Conservation (phyloP, 768 basidiomycete species). For the Mycena epipterygia region DNA sequence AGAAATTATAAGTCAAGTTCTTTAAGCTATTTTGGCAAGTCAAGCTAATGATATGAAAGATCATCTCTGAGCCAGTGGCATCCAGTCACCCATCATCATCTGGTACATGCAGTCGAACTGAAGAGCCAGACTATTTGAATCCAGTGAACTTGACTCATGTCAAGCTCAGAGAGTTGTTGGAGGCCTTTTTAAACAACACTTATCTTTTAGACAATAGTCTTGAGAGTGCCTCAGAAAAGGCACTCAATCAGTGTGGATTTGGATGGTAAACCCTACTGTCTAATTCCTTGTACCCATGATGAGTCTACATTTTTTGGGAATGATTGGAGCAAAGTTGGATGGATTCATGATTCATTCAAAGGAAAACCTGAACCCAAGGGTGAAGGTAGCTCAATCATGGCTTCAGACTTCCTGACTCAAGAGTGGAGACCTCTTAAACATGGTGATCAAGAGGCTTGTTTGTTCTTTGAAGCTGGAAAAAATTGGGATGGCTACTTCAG, state of each 20-base stretch:
- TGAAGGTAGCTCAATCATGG: conserved; percentile 25
- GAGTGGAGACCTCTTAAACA: too few relatives aligned
- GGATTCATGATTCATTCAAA: neutral
- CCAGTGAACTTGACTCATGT: neutral
- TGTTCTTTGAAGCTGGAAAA: too few relatives aligned
- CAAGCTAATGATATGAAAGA: too few relatives aligned
- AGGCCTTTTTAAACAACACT: neutral
- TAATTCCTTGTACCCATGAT: neutral
- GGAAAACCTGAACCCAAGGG: conserved; percentile 16
- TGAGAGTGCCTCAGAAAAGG: conserved; percentile 12
- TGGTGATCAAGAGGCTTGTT: too few relatives aligned
- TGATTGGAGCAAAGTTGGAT: neutral
- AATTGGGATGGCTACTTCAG: too few relatives aligned
- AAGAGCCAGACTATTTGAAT: neutral
- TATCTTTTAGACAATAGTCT: neutral
- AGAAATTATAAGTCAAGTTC: too few relatives aligned
- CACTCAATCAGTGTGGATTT: conserved; percentile 3
- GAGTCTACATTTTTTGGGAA: neutral
- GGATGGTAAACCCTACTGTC: too few relatives aligned
- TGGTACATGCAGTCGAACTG: too few relatives aligned
- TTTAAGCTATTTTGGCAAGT: too few relatives aligned
- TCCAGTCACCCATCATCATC: too few relatives aligned
- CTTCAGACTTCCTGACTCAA: too few relatives aligned
- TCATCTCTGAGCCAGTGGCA: too few relatives aligned
- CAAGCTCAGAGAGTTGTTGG: neutral